Percentiles rank a stretch among this genome's conserved stretches.
Conservation (phyloP, 306 rosid genomes). For the Trichosanthes truncata region DNA sequence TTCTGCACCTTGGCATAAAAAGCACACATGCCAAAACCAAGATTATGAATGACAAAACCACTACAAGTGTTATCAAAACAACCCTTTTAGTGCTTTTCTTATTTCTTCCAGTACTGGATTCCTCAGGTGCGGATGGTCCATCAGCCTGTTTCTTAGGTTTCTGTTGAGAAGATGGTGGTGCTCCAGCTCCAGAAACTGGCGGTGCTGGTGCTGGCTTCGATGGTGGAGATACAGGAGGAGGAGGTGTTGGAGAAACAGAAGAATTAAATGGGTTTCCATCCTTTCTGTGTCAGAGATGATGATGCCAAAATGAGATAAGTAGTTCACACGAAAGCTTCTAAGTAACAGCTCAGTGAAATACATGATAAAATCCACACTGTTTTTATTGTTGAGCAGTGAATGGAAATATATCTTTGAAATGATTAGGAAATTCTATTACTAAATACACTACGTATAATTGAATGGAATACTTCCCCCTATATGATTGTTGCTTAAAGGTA, state of each 20-base stretch:
- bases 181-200: constrained; percentile 30
- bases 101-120: constrained; percentile 44
- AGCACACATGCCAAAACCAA: constrained; percentile 42
- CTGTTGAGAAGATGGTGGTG: constrained; percentile 31
- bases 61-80: constrained; percentile 66
- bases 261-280: constrained; percentile 74
- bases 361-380: neutral
- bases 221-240: constrained; percentile 46
- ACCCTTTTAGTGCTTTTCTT: constrained; percentile 45
- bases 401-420: neutral
- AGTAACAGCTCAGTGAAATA: neutral
- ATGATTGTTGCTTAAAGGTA: too few species aligned
- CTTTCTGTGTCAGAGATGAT: constrained; percentile 41
- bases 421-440: neutral
- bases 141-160: constrained; percentile 31
- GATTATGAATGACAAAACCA: constrained; percentile 35
- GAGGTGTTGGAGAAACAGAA: constrained; percentile 38
- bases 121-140: constrained; percentile 44
- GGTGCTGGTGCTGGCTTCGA: constrained; percentile 25
- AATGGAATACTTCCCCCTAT: neutral
- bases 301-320: constrained; percentile 14
- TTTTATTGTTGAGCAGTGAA: neutral
- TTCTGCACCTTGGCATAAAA: constrained; percentile 52
- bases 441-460: neutral
- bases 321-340: neutral